Percentiles rank a stretch among this genome's conserved stretches.
These are phyloP conservation scores for Scenedesmus sp. DNA, from an alignment of 163 green algal species.

Conservation along the genomic window DNA sequence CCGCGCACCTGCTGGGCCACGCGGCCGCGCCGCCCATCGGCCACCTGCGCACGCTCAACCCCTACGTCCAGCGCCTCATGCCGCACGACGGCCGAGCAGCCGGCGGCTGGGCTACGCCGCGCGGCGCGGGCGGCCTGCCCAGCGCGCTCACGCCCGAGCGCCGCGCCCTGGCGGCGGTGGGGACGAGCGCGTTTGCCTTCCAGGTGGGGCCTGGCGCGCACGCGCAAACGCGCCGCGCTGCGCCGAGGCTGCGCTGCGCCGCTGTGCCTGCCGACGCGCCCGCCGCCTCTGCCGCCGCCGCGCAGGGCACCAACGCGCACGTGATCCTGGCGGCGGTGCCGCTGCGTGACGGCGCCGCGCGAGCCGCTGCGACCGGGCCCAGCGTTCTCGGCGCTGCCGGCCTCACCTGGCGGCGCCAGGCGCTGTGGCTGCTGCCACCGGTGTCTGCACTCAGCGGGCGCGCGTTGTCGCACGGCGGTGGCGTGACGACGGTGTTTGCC, in stretches of 20 bases:
- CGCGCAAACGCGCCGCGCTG: too few species aligned
- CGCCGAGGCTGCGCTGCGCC: too few species aligned
- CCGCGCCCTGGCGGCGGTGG: background rate
- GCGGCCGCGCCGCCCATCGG: slow-evolving; percentile 45
- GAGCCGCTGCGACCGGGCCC: too few species aligned
- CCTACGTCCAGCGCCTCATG: slow-evolving; percentile 59
- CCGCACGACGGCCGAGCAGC: slow-evolving; percentile 32
- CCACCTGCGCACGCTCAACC: slow-evolving; percentile 84
- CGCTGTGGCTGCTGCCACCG: slow-evolving; percentile 39
- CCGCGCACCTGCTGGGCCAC: background rate
- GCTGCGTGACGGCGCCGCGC: too few species aligned
- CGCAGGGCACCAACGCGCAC: slow-evolving; percentile 85
- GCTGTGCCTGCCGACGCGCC: background rate
- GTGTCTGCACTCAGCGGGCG: slow-evolving; percentile 10
- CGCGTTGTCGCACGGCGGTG: background rate
- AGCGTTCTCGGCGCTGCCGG: too few species aligned
- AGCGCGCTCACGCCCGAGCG: background rate
- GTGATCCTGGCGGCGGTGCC: slow-evolving; percentile 55
- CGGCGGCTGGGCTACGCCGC: slow-evolving; percentile 13
- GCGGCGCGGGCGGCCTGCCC: background rate
- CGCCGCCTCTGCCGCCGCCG: background rate
- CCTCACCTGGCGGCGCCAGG: slow-evolving; percentile 5
- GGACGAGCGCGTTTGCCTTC: slow-evolving; percentile 42
- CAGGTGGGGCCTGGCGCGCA: too few species aligned
- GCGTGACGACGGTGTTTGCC: slow-evolving; percentile 3